Evolutionary conservation across 2,329 filamentous ascomycete genomes (phyloP).

Genomic region (Pyricularia grisea): DNA sequence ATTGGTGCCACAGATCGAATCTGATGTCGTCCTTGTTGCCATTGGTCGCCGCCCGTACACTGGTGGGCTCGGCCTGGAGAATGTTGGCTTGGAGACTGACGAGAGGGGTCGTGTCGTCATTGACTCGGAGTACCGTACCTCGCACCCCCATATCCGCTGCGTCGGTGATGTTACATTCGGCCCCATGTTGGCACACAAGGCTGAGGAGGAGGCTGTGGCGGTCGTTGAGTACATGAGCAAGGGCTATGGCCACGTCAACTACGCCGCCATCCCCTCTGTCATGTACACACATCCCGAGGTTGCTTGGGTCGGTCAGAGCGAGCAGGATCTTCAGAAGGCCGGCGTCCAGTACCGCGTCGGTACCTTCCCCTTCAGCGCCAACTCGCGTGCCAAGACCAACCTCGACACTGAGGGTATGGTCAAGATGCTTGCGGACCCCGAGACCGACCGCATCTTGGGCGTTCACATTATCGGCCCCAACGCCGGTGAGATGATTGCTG

Average conservation of each 20-base stretch:
- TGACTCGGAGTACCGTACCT: conserved; percentile 98
- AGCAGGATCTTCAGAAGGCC: conserved; percentile 86
- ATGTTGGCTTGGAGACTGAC: conserved; percentile 83
- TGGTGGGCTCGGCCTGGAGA: conserved; percentile 81
- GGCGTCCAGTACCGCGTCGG: conserved; percentile 89
- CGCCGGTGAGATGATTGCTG: conserved; percentile 98
- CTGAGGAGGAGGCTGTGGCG: conserved; percentile 94
- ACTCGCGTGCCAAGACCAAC: conserved; percentile 98
- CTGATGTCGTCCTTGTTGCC: conserved; percentile 91
- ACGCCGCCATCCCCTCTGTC: conserved; percentile 91
- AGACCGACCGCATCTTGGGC: conserved; percentile 91
- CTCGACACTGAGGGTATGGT: conserved; percentile 91
- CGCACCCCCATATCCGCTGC: conserved; percentile 92
- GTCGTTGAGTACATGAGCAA: conserved; percentile 97
- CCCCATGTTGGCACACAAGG: conserved; percentile 98
- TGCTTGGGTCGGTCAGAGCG: conserved; percentile 96
- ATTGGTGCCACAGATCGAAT: conserved; percentile 57
- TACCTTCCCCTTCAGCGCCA: conserved; percentile 94
- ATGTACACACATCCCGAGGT: conserved; percentile 99
- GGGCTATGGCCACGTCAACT: conserved; percentile 97
- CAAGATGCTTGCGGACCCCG: conserved; percentile 92
- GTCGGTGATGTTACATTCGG: conserved; percentile 96
- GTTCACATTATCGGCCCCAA: conserved; percentile 95
- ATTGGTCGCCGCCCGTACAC: conserved; percentile 97
- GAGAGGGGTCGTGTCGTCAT: conserved; percentile 93